Percentiles rank a stretch among this genome's conserved stretches.
Evolutionary conservation across 2,329 filamentous ascomycete species (phyloP).

Genomic region (Teratosphaeria pseudoeucalypti): DNA sequence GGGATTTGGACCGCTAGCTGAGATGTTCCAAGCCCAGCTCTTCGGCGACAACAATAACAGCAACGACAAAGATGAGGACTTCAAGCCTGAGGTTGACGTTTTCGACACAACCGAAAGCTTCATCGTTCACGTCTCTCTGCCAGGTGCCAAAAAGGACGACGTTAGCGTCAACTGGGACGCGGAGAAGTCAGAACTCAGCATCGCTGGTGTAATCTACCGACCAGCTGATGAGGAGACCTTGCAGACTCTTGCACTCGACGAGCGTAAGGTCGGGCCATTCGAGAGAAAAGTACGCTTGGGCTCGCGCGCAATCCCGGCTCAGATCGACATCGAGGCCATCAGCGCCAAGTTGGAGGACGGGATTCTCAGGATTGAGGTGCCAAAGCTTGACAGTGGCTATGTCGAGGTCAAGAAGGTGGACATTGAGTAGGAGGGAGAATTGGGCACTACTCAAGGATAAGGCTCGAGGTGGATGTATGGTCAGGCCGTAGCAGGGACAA

Average conservation of each 20-base stretch:
- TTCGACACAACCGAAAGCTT: constrained; percentile 59
- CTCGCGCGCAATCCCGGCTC: constrained; percentile 44
- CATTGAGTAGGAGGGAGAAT: constrained; percentile 19
- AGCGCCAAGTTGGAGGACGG: constrained; percentile 70
- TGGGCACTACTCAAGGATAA: background rate
- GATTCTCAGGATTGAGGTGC: constrained; percentile 64
- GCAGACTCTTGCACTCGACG: constrained; percentile 50
- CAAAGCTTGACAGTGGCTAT: constrained; percentile 58
- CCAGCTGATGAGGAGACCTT: constrained; percentile 62
- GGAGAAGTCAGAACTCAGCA: constrained; percentile 52
- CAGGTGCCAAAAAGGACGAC: constrained; percentile 70
- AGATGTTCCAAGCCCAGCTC: constrained; percentile 26
- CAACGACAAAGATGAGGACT: constrained; percentile 30
- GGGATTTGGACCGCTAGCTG: constrained; percentile 21
- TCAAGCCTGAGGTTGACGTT: constrained; percentile 60
- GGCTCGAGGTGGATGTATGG: background rate
- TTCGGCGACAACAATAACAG: constrained; percentile 33
- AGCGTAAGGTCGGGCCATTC: constrained; percentile 65
- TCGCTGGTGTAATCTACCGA: constrained; percentile 64
- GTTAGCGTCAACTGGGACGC: constrained; percentile 66
- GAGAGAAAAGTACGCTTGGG: constrained; percentile 57
- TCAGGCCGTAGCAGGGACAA: background rate
- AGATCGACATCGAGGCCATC: constrained; percentile 58
- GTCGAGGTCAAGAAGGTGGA: constrained; percentile 44
- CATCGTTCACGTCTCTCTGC: constrained; percentile 61